Evolutionary conservation across 768 basidiomycete species (phyloP).

Genomic region (Crassisporium funariophilum): DNA sequence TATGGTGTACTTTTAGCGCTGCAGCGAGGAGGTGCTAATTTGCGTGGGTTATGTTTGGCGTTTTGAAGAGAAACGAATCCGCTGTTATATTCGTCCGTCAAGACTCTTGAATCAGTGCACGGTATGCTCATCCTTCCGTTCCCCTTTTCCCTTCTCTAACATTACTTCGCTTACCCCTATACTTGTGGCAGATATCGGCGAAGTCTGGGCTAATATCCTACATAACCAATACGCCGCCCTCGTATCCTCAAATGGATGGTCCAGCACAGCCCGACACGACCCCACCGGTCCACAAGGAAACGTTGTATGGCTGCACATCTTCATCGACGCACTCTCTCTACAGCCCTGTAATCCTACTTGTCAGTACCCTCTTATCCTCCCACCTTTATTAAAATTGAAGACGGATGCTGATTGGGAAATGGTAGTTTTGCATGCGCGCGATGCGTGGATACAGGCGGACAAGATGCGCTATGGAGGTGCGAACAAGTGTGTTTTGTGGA

Average conservation of each 20-base stretch:
- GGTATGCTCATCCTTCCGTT: too few relatives aligned
- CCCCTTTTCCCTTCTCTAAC: not conserved
- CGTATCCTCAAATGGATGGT: slow-evolving; percentile 34
- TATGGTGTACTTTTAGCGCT: too few relatives aligned
- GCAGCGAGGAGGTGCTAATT: slow-evolving; percentile 13
- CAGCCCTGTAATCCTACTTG: slow-evolving; percentile 51
- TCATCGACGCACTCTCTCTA: slow-evolving; percentile 48
- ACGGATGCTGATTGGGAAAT: not conserved
- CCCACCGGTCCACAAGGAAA: slow-evolving; percentile 43
- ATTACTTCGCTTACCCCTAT: not conserved
- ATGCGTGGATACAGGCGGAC: slow-evolving; percentile 56
- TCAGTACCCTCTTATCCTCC: slow-evolving; percentile 21
- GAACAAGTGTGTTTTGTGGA: slow-evolving; percentile 48
- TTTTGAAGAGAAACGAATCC: slow-evolving; percentile 41
- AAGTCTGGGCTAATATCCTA: slow-evolving; percentile 50
- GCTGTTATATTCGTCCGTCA: slow-evolving; percentile 42
- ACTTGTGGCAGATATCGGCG: slow-evolving; percentile 43
- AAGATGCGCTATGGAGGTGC: slow-evolving; percentile 47
- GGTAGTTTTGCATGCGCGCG: slow-evolving; percentile 45
- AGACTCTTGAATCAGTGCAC: slow-evolving; percentile 45
- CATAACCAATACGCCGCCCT: slow-evolving; percentile 44
- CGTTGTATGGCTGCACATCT: slow-evolving; percentile 48
- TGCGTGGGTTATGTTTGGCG: not conserved
- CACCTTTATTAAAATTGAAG: too few relatives aligned
- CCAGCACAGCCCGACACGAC: slow-evolving; percentile 37